These are phyloP conservation scores for Hygrophoropsis aurantiaca DNA, from an alignment of 768 basidiomycete genomes.

Conservation along the genomic window DNA sequence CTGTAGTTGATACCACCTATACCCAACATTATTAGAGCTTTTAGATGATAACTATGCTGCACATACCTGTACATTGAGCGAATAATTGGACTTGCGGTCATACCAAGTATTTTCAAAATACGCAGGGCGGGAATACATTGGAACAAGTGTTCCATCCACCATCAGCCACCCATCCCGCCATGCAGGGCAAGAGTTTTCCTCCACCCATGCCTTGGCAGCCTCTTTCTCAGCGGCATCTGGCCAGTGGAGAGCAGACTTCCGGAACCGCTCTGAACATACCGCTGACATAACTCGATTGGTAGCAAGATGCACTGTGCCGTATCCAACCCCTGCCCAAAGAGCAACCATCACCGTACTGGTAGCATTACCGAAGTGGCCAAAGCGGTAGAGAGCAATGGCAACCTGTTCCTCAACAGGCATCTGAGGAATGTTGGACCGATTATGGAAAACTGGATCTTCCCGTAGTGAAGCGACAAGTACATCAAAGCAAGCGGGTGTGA, in stretches of 20 bases:
- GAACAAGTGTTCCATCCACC: conserved; percentile 26
- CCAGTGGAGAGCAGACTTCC: conserved; percentile 22
- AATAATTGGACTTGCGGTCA: conserved; percentile 30
- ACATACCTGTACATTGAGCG: conserved; percentile 21
- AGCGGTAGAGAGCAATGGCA: conserved; percentile 23
- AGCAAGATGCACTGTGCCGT: conserved; percentile 27
- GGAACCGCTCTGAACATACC: conserved; percentile 24
- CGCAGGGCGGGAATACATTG: conserved; percentile 28
- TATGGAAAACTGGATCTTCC: conserved; percentile 23
- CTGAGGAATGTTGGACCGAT: conserved; percentile 17
- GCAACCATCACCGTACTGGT: conserved; percentile 30
- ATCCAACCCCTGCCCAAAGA: conserved; percentile 36
- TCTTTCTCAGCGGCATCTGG: conserved; percentile 19
- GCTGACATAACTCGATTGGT: conserved; percentile 33
- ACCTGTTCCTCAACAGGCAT: conserved; percentile 28
- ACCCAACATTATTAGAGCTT: neutral
- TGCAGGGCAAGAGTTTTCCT: conserved; percentile 14
- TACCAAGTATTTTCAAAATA: conserved; percentile 36
- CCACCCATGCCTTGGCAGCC: conserved; percentile 20
- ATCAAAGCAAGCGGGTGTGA: conserved; percentile 7
- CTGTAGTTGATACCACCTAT: conserved; percentile 14
- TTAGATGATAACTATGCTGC: neutral
- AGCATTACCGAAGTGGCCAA: conserved; percentile 33
- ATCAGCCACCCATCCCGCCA: conserved; percentile 20
- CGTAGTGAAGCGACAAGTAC: neutral